A percentile compares a stretch with the other conserved stretches of the same genome.
Evolutionary conservation across 352 stramenopile species (phyloP).

Genomic region (Phytopythium boreale): DNA sequence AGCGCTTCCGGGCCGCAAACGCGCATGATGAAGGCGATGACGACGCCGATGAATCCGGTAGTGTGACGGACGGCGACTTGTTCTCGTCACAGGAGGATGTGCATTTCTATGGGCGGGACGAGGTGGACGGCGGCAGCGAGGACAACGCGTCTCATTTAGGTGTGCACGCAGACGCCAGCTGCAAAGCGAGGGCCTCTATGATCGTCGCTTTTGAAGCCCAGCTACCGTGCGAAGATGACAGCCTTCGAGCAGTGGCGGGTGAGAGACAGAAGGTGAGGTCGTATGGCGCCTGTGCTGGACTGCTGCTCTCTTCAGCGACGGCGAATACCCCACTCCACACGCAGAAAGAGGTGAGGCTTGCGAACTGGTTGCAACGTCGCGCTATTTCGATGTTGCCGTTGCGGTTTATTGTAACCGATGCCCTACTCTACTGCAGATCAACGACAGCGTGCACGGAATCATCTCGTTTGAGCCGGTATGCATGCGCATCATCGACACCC

Average conservation of each 20-base stretch:
- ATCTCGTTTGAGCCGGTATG: conserved; percentile 79
- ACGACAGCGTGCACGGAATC: conserved; percentile 75
- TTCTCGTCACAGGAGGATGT: conserved; percentile 56
- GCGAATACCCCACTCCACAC: conserved; percentile 23
- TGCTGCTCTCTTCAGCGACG: conserved; percentile 5
- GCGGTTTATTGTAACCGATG: too few species aligned
- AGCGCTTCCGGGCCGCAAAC: not conserved
- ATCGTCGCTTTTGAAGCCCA: not conserved
- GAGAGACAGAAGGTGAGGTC: conserved; percentile 4
- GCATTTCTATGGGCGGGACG: conserved; percentile 9
- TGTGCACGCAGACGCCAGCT: not conserved
- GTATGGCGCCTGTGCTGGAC: not conserved
- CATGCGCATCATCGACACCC: conserved; percentile 79
- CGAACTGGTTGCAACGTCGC: not conserved
- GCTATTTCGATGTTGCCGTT: not conserved
- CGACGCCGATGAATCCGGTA: conserved; percentile 31
- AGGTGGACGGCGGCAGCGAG: conserved; percentile 7
- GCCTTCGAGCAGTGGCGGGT: not conserved
- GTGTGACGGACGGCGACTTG: conserved; percentile 51
- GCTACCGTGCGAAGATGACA: not conserved
- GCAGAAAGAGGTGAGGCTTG: conserved; percentile 44
- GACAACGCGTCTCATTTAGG: not conserved
- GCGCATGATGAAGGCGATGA: not conserved
- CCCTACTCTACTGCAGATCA: conserved; percentile 43
- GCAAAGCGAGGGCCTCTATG: not conserved